phyloP scores from a whole-genome alignment of 768 basidiomycete species.

The Asterophora lycoperdoides region DNA sequence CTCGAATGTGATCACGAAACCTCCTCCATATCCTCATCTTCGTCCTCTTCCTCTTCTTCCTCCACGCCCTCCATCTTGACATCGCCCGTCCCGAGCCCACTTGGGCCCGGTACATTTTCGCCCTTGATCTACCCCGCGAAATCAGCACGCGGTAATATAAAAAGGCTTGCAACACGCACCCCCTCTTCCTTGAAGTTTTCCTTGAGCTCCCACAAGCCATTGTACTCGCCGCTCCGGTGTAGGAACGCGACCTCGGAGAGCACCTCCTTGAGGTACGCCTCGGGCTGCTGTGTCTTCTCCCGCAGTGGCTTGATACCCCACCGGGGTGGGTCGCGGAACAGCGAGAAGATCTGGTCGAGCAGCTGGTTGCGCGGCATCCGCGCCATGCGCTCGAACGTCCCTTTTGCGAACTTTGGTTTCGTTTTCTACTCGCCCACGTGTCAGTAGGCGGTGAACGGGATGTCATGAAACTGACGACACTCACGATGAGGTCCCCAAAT shows the following conservation, averaged over 20 bases:
- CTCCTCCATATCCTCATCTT: slow-evolving; percentile 71
- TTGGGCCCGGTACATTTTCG: slow-evolving; percentile 41
- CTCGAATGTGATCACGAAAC: slow-evolving; percentile 39
- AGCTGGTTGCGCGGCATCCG: slow-evolving; percentile 88
- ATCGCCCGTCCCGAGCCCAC: slow-evolving; percentile 26
- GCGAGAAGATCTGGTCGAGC: slow-evolving; percentile 72
- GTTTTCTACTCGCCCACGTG: slow-evolving; percentile 41
- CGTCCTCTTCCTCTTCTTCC: slow-evolving; percentile 56
- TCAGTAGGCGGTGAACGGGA: no score
- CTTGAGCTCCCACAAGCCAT: slow-evolving; percentile 77
- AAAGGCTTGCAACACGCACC: slow-evolving; percentile 33
- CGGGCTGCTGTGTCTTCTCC: slow-evolving; percentile 81
- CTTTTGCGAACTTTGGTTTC: slow-evolving; percentile 64
- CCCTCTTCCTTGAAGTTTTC: slow-evolving; percentile 65
- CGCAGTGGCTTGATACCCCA: slow-evolving; percentile 79
- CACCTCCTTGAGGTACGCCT: slow-evolving; percentile 82
- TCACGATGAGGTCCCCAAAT: slow-evolving; percentile 65
- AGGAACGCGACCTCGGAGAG: slow-evolving; percentile 71
- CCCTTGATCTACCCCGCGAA: slow-evolving; percentile 35
- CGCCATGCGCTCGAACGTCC: slow-evolving; percentile 83
- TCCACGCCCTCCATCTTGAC: slow-evolving; percentile 53
- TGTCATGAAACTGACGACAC: slow-evolving; percentile 26
- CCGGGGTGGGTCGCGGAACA: slow-evolving; percentile 74
- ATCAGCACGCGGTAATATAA: background rate
- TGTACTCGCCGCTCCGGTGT: slow-evolving; percentile 76